Base-by-base conservation (phyloP, 768 basidiomycete species). In the Suillus hirtellus region DNA sequence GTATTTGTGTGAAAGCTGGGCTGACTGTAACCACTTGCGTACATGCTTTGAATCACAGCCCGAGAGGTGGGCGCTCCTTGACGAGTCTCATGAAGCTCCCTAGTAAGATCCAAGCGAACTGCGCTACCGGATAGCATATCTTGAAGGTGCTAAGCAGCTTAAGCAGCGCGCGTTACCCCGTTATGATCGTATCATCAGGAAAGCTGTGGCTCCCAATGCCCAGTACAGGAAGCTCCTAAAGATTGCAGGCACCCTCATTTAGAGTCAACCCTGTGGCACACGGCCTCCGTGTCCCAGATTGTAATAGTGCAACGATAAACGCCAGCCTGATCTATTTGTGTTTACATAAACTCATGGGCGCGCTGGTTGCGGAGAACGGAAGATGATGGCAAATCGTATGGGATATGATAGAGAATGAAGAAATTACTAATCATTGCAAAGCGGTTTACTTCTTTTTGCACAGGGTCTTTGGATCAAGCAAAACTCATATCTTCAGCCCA, bases 401-500 rank as follows among this genome's bases (percentile, higher is more conserved):
- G 38, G 37, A 54, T 21, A 55, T 55, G 53, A 38, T 37, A n/a
- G n/a, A 8, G 53, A 35, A 55, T 8, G 14, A 38, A 38, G 21
- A 24, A 14, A 38, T 27, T 8, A 50, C 49, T 50, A 15, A 50
- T 56, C 34, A 37, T 10, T 21, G 21, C 37, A 24, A 24, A 24
- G 21, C 21, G 55, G 21, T 17, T 35, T 56, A 56, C 21, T 42
- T 35, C 27, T 31, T 11, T 40, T 56, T 24, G 24, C 21, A 24
- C 24, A 7, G 38, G 14, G 24, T 27, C 55, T 40, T 56, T 38
- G 5, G 15, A 62, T 62, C 34, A 60, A 11, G 66, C 3, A 7
- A 75, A 75, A 2, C 56, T 67, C 17, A 68, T 42, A 11, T 75
- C 75, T 12, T 75, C 74, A n/a, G 62, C 65, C 74, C 74, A 75